A percentile compares a stretch with the other conserved stretches of the same genome.
Evolutionary conservation across 1,284 basidiomycete genomes (phyloP).

Genomic region (Pholiota adiposa): DNA sequence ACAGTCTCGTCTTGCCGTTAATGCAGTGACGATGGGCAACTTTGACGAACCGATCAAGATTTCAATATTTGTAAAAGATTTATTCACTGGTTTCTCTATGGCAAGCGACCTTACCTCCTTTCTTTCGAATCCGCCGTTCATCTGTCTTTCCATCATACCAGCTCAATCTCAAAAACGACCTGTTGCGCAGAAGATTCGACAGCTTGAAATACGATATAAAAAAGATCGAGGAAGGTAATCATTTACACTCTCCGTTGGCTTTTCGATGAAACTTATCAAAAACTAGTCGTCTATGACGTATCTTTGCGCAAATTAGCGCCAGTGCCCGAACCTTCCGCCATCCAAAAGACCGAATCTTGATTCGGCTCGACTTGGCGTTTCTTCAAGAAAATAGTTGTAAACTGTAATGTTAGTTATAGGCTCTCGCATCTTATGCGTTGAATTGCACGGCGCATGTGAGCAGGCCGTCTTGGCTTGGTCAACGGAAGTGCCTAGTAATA

Average conservation of each 20-base stretch:
- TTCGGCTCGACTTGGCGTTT: background rate
- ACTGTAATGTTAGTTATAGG: background rate
- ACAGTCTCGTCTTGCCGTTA: conserved; percentile 82
- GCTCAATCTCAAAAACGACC: conserved; percentile 91
- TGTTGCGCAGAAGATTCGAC: conserved; percentile 78
- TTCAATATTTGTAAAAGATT: conserved; percentile 80
- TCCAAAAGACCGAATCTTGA: background rate
- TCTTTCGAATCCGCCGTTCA: background rate
- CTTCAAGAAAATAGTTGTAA: background rate
- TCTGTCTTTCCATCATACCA: conserved; percentile 32
- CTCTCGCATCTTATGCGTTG: too few relatives aligned
- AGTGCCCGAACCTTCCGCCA: background rate
- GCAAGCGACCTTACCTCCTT: conserved; percentile 38
- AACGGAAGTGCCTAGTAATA: too few relatives aligned
- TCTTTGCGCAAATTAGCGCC: conserved; percentile 69
- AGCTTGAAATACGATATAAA: conserved; percentile 88
- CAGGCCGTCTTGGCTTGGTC: background rate
- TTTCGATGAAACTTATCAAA: conserved; percentile 4
- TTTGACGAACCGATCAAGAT: conserved; percentile 82
- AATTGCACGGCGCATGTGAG: background rate
- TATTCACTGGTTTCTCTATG: conserved; percentile 85
- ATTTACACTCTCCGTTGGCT: conserved; percentile 17
- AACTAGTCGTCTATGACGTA: conserved; percentile 81
- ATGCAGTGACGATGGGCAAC: conserved; percentile 81
- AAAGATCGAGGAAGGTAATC: conserved; percentile 84